phyloP scores from a whole-genome alignment of 257 asterid genomes.

The Paulownia fortunei region DNA sequence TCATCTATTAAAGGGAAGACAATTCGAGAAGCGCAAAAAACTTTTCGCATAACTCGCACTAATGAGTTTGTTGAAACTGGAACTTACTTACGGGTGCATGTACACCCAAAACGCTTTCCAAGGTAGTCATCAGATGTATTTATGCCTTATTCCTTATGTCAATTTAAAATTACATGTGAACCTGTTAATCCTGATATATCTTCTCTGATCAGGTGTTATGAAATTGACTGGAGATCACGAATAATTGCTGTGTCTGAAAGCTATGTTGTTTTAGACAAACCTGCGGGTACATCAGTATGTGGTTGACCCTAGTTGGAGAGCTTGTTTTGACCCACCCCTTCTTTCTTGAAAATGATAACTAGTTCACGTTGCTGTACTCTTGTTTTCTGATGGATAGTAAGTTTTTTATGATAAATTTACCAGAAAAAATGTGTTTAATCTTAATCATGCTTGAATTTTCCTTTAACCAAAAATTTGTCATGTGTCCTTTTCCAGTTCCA shows the following conservation, averaged over 20 bases:
- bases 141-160: neutral
- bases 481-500: neutral
- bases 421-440: neutral
- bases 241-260: constrained; percentile 72
- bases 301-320: constrained; percentile 2
- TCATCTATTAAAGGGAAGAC: constrained; percentile 89
- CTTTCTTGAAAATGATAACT: constrained; percentile 25
- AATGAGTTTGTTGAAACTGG: constrained; percentile 89
- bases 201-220: constrained; percentile 75
- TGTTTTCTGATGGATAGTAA: neutral
- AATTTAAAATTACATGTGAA: neutral
- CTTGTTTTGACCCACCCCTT: constrained; percentile 24
- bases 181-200: constrained; percentile 4
- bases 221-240: constrained; percentile 94
- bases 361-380: neutral
- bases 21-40: constrained; percentile 84
- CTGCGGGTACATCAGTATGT: constrained; percentile 98
- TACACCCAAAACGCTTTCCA: constrained; percentile 96
- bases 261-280: constrained; percentile 89
- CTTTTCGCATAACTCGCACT: constrained; percentile 64
- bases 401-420: neutral
- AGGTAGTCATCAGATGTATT: constrained; percentile 51
- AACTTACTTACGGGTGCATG: constrained; percentile 90
- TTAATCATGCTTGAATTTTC: neutral
- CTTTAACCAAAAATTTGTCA: neutral